phyloP scores from a whole-genome alignment of 345 rosid species.

The Rhodomyrtus tomentosa region DNA sequence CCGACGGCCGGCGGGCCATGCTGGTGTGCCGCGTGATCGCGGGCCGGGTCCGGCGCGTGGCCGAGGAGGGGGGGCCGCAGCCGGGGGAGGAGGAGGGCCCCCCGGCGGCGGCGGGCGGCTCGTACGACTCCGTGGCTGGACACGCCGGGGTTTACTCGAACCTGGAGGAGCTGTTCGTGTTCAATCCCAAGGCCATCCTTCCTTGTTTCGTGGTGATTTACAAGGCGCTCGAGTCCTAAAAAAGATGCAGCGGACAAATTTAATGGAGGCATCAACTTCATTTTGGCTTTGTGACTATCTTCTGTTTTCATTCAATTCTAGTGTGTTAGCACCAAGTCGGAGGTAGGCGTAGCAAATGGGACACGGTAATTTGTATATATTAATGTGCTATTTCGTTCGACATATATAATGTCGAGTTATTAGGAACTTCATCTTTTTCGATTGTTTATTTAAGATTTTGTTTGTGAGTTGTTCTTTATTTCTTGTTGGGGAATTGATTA shows the following conservation, averaged over 20 bases:
- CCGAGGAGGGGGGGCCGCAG: slow-evolving; percentile 21
- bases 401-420: not conserved
- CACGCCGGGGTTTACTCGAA: slow-evolving; percentile 56
- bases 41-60: slow-evolving; percentile 55
- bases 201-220: slow-evolving; percentile 96
- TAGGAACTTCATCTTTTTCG: not conserved
- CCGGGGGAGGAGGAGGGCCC: slow-evolving; percentile 14
- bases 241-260: not conserved
- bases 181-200: slow-evolving; percentile 80
- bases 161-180: slow-evolving; percentile 74
- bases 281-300: not conserved
- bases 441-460: not conserved
- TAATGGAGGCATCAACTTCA: not conserved
- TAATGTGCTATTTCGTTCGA: not conserved
- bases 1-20: slow-evolving; percentile 76
- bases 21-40: slow-evolving; percentile 96
- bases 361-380: not conserved
- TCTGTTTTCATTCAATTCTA: not conserved
- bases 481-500: too few species aligned
- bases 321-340: not conserved
- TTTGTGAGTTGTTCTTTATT: too few species aligned
- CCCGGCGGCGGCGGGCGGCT: slow-evolving; percentile 18
- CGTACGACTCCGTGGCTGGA: slow-evolving; percentile 76
- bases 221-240: slow-evolving; percentile 44
- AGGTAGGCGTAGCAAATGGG: not conserved